Percentiles rank a stretch among this genome's conserved stretches.
These are phyloP conservation scores for Agastache rugosa DNA, from an alignment of 257 asterid genomes.

Conservation along the genomic window DNA sequence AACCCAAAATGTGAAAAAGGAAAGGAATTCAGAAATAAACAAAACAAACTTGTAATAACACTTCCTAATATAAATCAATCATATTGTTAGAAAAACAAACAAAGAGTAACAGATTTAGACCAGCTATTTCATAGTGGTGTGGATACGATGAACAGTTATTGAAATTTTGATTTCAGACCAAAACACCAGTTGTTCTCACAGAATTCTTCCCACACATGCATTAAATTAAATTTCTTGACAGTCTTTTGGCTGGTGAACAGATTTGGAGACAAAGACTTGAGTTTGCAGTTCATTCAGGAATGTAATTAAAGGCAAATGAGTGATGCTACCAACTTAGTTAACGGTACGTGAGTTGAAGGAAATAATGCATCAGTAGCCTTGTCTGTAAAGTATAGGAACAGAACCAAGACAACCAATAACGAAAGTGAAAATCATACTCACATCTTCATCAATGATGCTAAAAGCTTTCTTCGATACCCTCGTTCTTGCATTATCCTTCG, in stretches of 20 bases:
- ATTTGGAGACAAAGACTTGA: conserved; percentile 1
- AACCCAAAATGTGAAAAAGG: conserved; percentile 21
- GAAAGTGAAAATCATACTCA: conserved; percentile 52
- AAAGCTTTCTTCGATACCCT: conserved; percentile 91
- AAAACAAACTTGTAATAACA: conserved; percentile 17
- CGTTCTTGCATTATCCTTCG: conserved; percentile 70
- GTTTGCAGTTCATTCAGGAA: conserved; percentile 19
- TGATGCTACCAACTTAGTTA: conserved; percentile 25
- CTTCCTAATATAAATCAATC: conserved; percentile 15
- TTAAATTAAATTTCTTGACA: conserved; percentile 20
- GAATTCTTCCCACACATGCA: conserved; percentile 2
- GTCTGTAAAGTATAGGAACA: conserved; percentile 16
- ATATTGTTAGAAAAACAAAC: neutral
- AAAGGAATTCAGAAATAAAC: conserved; percentile 6
- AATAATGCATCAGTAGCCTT: conserved; percentile 24
- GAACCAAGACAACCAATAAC: conserved; percentile 21
- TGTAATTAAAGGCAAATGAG: neutral
- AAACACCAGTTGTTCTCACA: conserved; percentile 23
- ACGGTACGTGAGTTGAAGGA: neutral
- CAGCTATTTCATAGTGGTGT: conserved; percentile 14
- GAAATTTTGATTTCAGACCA: neutral
- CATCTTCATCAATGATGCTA: conserved; percentile 64
- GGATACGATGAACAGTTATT: conserved; percentile 15
- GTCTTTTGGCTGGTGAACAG: neutral
- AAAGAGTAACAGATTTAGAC: conserved; percentile 23